A percentile compares a stretch with the other conserved stretches of the same genome.
These are phyloP conservation scores for Boechera divaricarpa DNA, from an alignment of 345 rosid genomes.

Conservation along the genomic window DNA sequence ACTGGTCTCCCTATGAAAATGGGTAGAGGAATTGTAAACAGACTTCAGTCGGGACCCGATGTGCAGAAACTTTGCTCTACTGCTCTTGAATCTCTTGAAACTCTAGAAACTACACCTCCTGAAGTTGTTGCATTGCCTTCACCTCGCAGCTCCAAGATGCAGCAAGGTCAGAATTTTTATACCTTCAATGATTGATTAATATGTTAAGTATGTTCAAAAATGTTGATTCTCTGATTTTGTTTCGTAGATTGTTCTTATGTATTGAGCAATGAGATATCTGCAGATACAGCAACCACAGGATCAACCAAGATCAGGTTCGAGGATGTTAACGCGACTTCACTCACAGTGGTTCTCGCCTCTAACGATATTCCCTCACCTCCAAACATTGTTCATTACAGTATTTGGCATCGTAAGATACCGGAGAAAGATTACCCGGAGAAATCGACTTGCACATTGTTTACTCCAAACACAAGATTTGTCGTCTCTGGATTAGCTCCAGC, in stretches of 20 bases:
- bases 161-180: slow-evolving; percentile 33
- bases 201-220: slow-evolving; percentile 9
- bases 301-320: slow-evolving; percentile 64
- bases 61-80: slow-evolving; percentile 77
- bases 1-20: slow-evolving; percentile 63
- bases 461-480: slow-evolving; percentile 66
- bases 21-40: slow-evolving; percentile 80
- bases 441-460: slow-evolving; percentile 70
- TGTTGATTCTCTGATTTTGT: slow-evolving; percentile 37
- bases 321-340: slow-evolving; percentile 66
- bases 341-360: slow-evolving; percentile 63
- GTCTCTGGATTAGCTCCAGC: slow-evolving; percentile 70
- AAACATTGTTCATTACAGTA: slow-evolving; percentile 55
- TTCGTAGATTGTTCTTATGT: slow-evolving; percentile 39
- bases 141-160: slow-evolving; percentile 19
- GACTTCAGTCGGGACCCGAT: slow-evolving; percentile 73
- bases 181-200: slow-evolving; percentile 4
- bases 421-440: slow-evolving; percentile 62
- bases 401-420: slow-evolving; percentile 78
- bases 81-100: slow-evolving; percentile 64
- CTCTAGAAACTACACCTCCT: slow-evolving; percentile 31
- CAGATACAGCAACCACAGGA: slow-evolving; percentile 46
- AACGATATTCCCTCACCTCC: slow-evolving; percentile 47
- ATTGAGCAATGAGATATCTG: slow-evolving; percentile 46
- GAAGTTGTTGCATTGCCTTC: slow-evolving; percentile 27